Evolutionary conservation across 2,329 filamentous ascomycete genomes (phyloP), one percentile per base, ranked within the genome.

Genomic region (Cercospora brassicicola): DNA sequence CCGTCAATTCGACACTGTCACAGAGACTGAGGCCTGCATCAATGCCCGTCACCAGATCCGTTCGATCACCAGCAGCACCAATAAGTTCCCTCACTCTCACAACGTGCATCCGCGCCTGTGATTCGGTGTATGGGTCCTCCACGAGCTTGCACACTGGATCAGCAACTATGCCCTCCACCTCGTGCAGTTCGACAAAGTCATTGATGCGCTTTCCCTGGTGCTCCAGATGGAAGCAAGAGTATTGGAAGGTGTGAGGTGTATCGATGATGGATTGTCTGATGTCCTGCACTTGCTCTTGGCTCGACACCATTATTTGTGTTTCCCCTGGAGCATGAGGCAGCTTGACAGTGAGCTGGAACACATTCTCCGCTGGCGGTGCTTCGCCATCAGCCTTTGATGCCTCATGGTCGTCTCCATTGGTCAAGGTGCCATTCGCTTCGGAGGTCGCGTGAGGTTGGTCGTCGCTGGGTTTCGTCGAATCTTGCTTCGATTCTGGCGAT

Each of bases 161-260:
- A 36, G 90, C 82, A 63, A 88, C 87, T 65, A 99, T 87, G 66
- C 88, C 93, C 59, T 91, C 86, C 65, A 99, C 91, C 78, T 99
- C 94, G 64, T 92, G 93, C 70, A 99, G 87, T 79, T 96, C 91
- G 68, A 96, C 87, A 76, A 95, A 98, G 81, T 99, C 95, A 80
- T 98, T 98, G 85, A 99, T 90, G 72, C 91, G 91, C 81, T 91
- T 85, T 73, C 93, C 92, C 68, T 92, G 90, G 82, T 94, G 90
- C 82, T 98, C 94, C 76, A 99, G 89, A 82, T 99, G 95, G 84
- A 99, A 99, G 85, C 95, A 99, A 63, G 95, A 96, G 84, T 97
- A 97, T 81, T 96, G 93, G 83, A 97, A 95, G 62, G 94, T 96
- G 68, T 90, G 87, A 4, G 95, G 95, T 60, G 93, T 87, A 81